phyloP scores from a whole-genome alignment of 768 basidiomycete genomes.

The Tulasnella sp. region DNA sequence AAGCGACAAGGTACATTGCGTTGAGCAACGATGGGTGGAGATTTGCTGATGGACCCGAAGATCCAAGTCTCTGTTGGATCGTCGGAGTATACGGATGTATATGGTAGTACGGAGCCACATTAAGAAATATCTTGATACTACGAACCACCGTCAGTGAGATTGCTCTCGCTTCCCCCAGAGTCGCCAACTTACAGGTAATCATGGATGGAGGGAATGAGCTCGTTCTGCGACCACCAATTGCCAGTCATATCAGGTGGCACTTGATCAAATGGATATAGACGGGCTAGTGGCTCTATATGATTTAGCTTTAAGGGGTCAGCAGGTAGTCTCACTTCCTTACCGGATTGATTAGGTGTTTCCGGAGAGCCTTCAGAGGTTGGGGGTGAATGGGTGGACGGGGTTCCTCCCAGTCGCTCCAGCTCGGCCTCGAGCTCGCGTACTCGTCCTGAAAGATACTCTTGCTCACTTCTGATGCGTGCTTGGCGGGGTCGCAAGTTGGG shows the following conservation, averaged over 20 bases:
- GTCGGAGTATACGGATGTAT: neutral
- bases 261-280: neutral
- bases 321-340: neutral
- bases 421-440: neutral
- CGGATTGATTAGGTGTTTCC: neutral
- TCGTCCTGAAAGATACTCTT: neutral
- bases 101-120: neutral
- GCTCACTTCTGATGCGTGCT: neutral
- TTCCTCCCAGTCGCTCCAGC: neutral
- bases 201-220: neutral
- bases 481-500: neutral
- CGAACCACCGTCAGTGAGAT: neutral
- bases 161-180: neutral
- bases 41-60: neutral
- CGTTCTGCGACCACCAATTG: neutral
- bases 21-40: conserved; percentile 11
- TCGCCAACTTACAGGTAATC: neutral
- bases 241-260: neutral
- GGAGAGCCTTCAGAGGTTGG: neutral
- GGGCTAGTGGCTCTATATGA: neutral
- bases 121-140: neutral
- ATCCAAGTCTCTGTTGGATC: neutral
- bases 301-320: neutral
- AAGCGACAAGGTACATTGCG: conserved; percentile 14
- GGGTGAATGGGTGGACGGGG: neutral